Evolutionary conservation across 371 early-diverging fungal species (phyloP), one percentile per base, ranked within the genome.

Genomic region (Circinella minor): DNA sequence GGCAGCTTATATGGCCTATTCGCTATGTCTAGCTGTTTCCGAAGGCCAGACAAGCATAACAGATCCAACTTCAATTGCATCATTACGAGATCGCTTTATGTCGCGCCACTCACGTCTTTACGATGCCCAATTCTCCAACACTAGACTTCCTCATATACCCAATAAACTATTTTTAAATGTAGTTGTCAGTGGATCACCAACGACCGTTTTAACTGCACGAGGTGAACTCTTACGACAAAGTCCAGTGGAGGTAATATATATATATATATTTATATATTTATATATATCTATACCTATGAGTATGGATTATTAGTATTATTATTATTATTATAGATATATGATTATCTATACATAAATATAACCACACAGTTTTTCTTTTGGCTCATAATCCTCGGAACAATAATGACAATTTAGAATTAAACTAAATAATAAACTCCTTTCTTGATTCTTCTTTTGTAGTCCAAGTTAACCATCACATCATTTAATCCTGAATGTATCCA

Each of bases 1-100:
- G 69, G 63, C 54, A 63, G 69, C 59, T 34, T 69, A 69, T 47
- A 69, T 68, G 68, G 72, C 72, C 20, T 72, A 67, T 61, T 68
- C 72, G 55, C 57, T 72, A n/a, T 72, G 72, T 38, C 65, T 72
- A 37, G 72, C 37, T 13, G 57, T 68, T 15, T 65, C 72, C 51
- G 67, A 66, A 17, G 67, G 55, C 67, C 48, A 36, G 46, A 55
- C 46, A 49, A 55, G 59, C 55, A 10, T 71, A 18, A 43, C 37
- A 34, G 55, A 72, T 64, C 59, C 65, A 20, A 55, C 62, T 15
- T 48, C 63, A 39, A 69, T 69, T 63, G 46, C 63, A 20, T 27
- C 69, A 20, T 37, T 69, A 39, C 69, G 69, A 49, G 63, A 69
- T 63, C 69, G 63, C 38, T 69, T 61, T 55, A 61, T 64, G 67